Evolutionary conservation across 306 rosid genomes (phyloP), one percentile per base, ranked within the genome.

Genomic region (Casuarina glauca): DNA sequence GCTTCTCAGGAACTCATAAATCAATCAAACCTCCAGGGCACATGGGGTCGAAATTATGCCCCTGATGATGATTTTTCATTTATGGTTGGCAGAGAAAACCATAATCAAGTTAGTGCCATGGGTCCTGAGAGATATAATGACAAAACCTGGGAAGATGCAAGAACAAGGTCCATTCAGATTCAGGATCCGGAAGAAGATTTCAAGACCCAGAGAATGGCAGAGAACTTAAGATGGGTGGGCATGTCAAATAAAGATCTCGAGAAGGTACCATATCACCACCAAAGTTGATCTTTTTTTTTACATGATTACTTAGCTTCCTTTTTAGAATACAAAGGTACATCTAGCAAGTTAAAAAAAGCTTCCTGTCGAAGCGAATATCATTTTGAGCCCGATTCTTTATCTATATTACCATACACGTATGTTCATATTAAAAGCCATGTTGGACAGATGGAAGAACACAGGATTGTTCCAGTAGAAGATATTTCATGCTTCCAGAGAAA

Each of bases 201-300:
- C 74, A 89, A 79, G 87, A 78, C 79, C 4, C 86, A 80, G 73
- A 85, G 88, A 63, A 41, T 76, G 73, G 83, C 80, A 0, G 98
- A 94, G 88, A 92, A 94, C 70, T 86, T 94, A 52, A 88, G 97
- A 86, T 94, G 98, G 97, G 82, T 92, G 41, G 97, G 97, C 74
- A 88, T 92, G 93, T 89, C 98, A 3, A 82, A 73, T 74, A 78
- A 88, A 82, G 85, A 84, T 75, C 74, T 83, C 42, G 88, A 87
- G 43, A 86, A 90, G 98, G 98, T 94, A 90, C 38, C n/a, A 50
- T 26, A 26, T 26, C 32, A 26, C 32, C 32, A 26, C 32, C 32
- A 26, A 26, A 50, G 13, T 50, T 50, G 54, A 50, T 50, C 9
- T 2, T 6, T 46, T 46, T 46, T 46, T 2, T 46, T 8, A 46